Evolutionary conservation across 805 yeast genomes (phyloP).

Genomic region (Spathaspora passalidarum): DNA sequence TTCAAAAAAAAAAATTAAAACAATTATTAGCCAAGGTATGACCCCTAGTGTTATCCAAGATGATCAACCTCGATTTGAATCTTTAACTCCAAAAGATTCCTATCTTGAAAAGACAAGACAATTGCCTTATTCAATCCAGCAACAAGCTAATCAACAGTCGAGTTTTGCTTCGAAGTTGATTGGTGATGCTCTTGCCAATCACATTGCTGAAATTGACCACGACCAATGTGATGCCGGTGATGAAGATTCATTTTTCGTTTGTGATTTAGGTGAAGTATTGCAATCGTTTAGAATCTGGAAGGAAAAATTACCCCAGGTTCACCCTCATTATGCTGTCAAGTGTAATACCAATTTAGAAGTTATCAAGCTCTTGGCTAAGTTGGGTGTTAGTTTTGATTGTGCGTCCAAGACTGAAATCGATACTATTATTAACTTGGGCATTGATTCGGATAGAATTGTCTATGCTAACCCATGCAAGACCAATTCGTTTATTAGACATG

Average conservation of each 20-base stretch:
- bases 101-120: not conserved
- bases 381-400: conserved; percentile 86
- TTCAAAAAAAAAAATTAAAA: too few species aligned
- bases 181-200: conserved; percentile 36
- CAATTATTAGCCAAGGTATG: too few species aligned
- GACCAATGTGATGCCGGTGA: conserved; percentile 68
- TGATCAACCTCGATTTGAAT: conserved; percentile 2
- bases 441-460: conserved; percentile 63
- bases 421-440: conserved; percentile 57
- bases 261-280: conserved; percentile 74
- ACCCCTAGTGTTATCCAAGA: conserved; percentile 5
- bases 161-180: conserved; percentile 17
- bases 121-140: not conserved
- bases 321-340: conserved; percentile 92
- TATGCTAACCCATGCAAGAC: conserved; percentile 96
- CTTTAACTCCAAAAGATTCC: not conserved
- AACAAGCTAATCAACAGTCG: not conserved
- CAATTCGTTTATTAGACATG: conserved; percentile 74
- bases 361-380: conserved; percentile 49
- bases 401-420: conserved; percentile 87
- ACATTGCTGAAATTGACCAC: conserved; percentile 46
- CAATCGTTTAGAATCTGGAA: conserved; percentile 66
- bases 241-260: conserved; percentile 84
- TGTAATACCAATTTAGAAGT: conserved; percentile 77
- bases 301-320: conserved; percentile 61